These are phyloP conservation scores for Exophiala bonariae DNA, from an alignment of 2,329 filamentous ascomycete species.

Conservation along the genomic window DNA sequence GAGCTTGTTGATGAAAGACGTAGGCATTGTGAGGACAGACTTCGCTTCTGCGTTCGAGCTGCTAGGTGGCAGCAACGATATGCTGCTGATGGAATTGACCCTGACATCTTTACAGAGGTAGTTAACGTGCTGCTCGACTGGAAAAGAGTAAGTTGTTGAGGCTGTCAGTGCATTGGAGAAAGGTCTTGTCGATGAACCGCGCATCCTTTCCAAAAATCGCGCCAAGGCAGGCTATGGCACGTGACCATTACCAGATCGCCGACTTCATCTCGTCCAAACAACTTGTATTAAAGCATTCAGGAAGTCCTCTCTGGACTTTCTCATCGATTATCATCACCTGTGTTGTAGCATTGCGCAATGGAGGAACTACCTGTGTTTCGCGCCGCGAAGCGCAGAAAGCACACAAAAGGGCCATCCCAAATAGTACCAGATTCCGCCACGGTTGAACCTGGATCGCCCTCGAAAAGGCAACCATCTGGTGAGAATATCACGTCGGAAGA, in stretches of 20 bases:
- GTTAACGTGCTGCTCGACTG: too few relatives aligned
- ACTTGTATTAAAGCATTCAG: too few relatives aligned
- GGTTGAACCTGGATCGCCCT: not conserved
- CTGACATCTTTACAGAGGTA: constrained; percentile 11
- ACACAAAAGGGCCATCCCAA: constrained; percentile 5
- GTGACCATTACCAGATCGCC: too few relatives aligned
- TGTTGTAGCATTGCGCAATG: constrained; percentile 10
- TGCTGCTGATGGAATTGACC: constrained; percentile 12
- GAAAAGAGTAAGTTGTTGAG: too few relatives aligned
- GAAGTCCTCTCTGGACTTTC: too few relatives aligned
- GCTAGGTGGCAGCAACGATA: constrained; percentile 22
- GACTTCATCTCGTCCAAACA: too few relatives aligned
- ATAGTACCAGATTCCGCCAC: not conserved
- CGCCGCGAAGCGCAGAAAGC: constrained; percentile 26
- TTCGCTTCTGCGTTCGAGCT: constrained; percentile 29
- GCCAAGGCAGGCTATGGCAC: too few relatives aligned
- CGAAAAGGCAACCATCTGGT: not conserved
- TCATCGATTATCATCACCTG: too few relatives aligned
- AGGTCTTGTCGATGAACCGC: too few relatives aligned
- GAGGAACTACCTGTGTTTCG: constrained; percentile 25
- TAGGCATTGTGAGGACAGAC: constrained; percentile 33
- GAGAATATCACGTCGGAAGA: not conserved
- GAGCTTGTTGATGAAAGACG: constrained; percentile 41
- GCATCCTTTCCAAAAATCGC: too few relatives aligned
- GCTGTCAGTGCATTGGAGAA: too few relatives aligned